A percentile compares a stretch with the other conserved stretches of the same genome.
phyloP scores from a whole-genome alignment of 805 yeast species.

The Naumovozyma castellii region DNA sequence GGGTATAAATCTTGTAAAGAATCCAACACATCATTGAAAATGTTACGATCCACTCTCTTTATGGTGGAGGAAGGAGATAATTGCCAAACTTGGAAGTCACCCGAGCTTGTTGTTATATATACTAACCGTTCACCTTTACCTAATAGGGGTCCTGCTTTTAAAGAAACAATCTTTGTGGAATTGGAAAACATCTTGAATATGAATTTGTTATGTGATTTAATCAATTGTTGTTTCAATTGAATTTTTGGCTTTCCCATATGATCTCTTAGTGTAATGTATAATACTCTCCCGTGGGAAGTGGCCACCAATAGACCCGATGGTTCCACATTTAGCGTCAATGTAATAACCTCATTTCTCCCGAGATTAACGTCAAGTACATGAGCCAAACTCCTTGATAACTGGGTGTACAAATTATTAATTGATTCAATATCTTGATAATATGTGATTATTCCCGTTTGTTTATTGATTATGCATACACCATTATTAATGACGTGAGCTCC shows the following conservation, averaged over 20 bases:
- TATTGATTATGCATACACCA: conserved; percentile 60
- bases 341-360: conserved; percentile 40
- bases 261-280: conserved; percentile 57
- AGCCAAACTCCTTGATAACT: conserved; percentile 22
- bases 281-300: conserved; percentile 59
- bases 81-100: conserved; percentile 41
- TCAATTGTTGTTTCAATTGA: conserved; percentile 19
- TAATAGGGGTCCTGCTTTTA: conserved; percentile 43
- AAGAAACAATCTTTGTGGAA: conserved; percentile 38
- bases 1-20: conserved; percentile 42
- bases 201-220: conserved; percentile 20
- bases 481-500: conserved; percentile 30
- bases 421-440: conserved; percentile 66
- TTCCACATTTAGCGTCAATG: conserved; percentile 48
- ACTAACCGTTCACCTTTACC: conserved; percentile 43
- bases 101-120: conserved; percentile 34
- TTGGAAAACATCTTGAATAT: not conserved
- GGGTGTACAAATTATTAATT: conserved; percentile 21
- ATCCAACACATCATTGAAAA: conserved; percentile 31
- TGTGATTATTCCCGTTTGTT: conserved; percentile 46
- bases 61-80: conserved; percentile 37
- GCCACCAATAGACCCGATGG: conserved; percentile 68
- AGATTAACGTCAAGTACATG: conserved; percentile 18
- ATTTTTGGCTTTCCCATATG: conserved; percentile 49
- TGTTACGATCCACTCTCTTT: conserved; percentile 30